Conservation (phyloP, 208 protist genomes). For the Leishmania tarentolae region DNA sequence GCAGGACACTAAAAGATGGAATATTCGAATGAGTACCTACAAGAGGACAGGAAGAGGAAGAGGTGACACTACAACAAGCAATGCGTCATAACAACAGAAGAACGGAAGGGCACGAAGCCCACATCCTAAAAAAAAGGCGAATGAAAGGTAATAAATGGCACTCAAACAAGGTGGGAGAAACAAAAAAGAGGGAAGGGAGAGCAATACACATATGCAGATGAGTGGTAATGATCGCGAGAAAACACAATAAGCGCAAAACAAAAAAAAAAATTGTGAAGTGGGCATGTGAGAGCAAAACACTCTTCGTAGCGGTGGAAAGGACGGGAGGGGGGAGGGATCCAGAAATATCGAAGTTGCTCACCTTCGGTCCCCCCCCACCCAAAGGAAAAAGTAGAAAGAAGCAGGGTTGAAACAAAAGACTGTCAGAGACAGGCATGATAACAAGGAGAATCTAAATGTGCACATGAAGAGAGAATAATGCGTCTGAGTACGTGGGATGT, state of each 20-base stretch:
- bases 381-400: constrained; percentile 11
- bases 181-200: background rate
- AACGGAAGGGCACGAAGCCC: background rate
- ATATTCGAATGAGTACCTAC: background rate
- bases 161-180: background rate
- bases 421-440: background rate
- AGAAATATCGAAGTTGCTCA: background rate
- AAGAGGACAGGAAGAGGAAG: background rate
- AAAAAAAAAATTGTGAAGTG: background rate
- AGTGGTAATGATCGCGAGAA: background rate
- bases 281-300: background rate
- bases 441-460: background rate
- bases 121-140: background rate
- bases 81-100: too few relatives aligned
- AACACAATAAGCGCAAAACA: background rate
- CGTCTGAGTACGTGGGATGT: background rate
- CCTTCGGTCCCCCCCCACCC: background rate
- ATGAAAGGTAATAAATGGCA: background rate
- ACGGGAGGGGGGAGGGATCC: background rate
- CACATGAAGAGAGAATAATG: background rate
- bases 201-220: background rate
- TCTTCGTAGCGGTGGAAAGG: background rate
- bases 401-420: background rate
- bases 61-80: too few relatives aligned
- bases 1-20: background rate